Conservation (phyloP, 1,139 yeast species). For the Kodamaea suecica region DNA sequence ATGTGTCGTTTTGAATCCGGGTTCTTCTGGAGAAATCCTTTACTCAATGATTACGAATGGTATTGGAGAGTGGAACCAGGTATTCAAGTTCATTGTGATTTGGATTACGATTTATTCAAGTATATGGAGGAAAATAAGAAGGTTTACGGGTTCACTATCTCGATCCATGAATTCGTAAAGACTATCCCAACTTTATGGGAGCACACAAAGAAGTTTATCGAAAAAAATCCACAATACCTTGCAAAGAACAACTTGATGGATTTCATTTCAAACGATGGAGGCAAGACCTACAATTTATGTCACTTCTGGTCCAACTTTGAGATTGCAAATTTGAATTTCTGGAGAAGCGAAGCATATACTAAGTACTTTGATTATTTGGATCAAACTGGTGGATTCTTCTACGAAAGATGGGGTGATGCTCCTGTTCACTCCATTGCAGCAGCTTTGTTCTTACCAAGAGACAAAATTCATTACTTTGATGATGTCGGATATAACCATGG, state of each 20-base stretch:
- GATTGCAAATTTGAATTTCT: constrained; percentile 73
- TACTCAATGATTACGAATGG: constrained; percentile 71
- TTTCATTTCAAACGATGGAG: constrained; percentile 57
- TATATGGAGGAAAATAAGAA: constrained; percentile 59
- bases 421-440: constrained; percentile 89
- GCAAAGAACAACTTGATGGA: constrained; percentile 47
- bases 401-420: constrained; percentile 97
- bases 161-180: constrained; percentile 56
- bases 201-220: constrained; percentile 48
- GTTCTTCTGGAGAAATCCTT: constrained; percentile 69
- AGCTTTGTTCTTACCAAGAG: constrained; percentile 60
- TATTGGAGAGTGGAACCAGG: constrained; percentile 87
- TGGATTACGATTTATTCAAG: constrained; percentile 61
- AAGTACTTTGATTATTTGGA: constrained; percentile 73
- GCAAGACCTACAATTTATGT: constrained; percentile 70
- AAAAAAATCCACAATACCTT: constrained; percentile 41
- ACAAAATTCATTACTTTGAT: constrained; percentile 72
- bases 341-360: constrained; percentile 65
- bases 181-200: constrained; percentile 64
- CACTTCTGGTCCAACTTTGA: constrained; percentile 96
- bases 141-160: constrained; percentile 63
- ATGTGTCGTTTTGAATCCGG: constrained; percentile 83
- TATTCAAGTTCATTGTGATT: constrained; percentile 58
- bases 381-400: constrained; percentile 80
- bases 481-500: constrained; percentile 83